Base-by-base conservation (phyloP, 1,284 basidiomycete species). In the Microstroma glucosiphilum region DNA sequence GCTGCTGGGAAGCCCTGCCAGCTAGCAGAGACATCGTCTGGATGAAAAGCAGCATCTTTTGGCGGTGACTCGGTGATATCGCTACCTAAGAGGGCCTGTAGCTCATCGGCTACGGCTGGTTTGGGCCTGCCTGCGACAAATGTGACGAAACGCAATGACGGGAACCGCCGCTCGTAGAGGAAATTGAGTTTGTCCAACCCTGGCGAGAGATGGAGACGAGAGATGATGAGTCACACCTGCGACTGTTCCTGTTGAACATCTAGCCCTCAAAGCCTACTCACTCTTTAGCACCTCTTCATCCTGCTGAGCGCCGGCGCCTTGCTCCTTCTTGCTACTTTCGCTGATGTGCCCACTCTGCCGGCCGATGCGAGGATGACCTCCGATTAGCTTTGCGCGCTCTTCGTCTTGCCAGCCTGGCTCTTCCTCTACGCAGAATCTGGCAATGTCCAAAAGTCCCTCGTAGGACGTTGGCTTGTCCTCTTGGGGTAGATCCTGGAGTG, bases 41-140 rank as follows among this genome's bases (percentile, higher is more conserved):
- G 61, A 43, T 60, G 56, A 4, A 61, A 43, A n/a, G 40, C 19
- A 7, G 57, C 19, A 26, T 49, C 41, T 17, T 30, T 55, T 6
- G 42, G 57, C 17, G 57, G 42, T 43, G 69, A 65, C 0, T 46
- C 54, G 4, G 69, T 60, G 9, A 61, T 55, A 42, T 59, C 60
- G 26, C 67, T 41, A 17, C 72, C 69, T 12, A 78, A 63, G 37
- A 75, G 17, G 9, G 53, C 51, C 1, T 61, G 68, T 40, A 75
- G 56, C 60, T 73, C 72, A n/a, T 69, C 70, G 19, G 65, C 64
- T 4, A 72, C 65, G 1, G 62, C 64, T 42, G 80, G 57, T 91
- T 90, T 21, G 89, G 71, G 65, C 19, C 70, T 65, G n/a, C 69
- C 73, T 9, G 70, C 73, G 19, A 72, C 75, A 40, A 69, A 75